Conservation (phyloP, 441 rosid genomes). For the Melianthus villosus region DNA sequence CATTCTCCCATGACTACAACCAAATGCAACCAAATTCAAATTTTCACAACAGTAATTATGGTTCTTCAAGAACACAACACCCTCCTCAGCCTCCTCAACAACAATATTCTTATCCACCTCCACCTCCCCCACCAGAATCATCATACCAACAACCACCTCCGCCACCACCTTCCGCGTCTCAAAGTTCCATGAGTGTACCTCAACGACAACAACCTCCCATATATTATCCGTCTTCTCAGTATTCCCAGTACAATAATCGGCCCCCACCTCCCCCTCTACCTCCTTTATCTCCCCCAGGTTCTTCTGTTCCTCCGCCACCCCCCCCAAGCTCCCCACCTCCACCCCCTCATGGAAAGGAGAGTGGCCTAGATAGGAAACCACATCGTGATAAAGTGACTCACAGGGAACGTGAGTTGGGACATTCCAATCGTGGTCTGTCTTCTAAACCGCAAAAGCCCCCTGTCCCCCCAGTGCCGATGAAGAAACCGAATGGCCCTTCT, state of each 20-base stretch:
- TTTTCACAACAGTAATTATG: slow-evolving; percentile 18
- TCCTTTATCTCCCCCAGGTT: slow-evolving; percentile 35
- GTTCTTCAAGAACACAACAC: slow-evolving; percentile 22
- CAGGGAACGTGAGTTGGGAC: slow-evolving; percentile 40
- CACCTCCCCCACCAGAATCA: slow-evolving; percentile 24
- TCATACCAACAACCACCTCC: slow-evolving; percentile 16
- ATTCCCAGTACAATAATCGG: slow-evolving; percentile 25
- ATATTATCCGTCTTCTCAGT: slow-evolving; percentile 37
- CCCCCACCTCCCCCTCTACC: slow-evolving; percentile 41
- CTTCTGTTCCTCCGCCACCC: slow-evolving; percentile 58
- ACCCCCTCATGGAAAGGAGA: slow-evolving; percentile 44
- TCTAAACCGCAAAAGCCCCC: slow-evolving; percentile 31
- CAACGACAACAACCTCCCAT: slow-evolving; percentile 28
- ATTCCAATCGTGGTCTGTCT: slow-evolving; percentile 19
- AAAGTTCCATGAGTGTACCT: no score
- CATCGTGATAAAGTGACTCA: slow-evolving; percentile 21
- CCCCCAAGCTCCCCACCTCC: slow-evolving; percentile 67
- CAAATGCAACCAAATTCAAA: slow-evolving; percentile 24
- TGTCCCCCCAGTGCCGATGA: slow-evolving; percentile 21
- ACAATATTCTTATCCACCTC: slow-evolving; percentile 24
- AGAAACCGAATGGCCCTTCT: slow-evolving; percentile 29
- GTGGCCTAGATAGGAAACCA: slow-evolving; percentile 15
- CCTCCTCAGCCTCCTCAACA: slow-evolving; percentile 31
- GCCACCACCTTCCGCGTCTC: slow-evolving; percentile 14
- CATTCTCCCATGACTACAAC: slow-evolving; percentile 17